Base-by-base conservation (phyloP, 306 rosid species). In the Luffa aegyptiaca region DNA sequence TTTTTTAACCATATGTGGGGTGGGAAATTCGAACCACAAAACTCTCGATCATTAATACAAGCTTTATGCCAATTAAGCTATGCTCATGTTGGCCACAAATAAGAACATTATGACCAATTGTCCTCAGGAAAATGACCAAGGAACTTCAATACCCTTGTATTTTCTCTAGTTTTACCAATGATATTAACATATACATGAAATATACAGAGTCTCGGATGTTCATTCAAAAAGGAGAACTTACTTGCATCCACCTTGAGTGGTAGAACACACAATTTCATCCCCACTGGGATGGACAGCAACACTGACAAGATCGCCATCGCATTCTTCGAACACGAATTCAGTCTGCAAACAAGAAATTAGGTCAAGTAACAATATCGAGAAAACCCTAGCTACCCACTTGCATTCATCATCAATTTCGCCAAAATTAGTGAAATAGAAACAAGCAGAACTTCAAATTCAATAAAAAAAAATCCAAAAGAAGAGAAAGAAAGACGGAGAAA, bases 221-320 rank as follows among this genome's bases (percentile, higher is more conserved):
- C n/a, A 66, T 12, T 12, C 17, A 6, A 44, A 57, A 77, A 26
- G 75, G 36, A 81, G 0, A 71, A 83, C 97, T 92, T 83, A 94
- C 97, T 89, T 94, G 98, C 97, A 94, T 88, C 90, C 89, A 83
- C 97, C 93, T 37, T 59, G 89, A 86, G 96, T 89, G 57, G 93
- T 87, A 13, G 97, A 89, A 87, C 97, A 92, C 71, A 92, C 84
- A 65, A 95, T 45, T 53, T 90, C 93, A 75, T 92, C 98, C 37
- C 98, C 96, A 53, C 85, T 87, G 12, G 97, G 97, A 57, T 92
- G 97, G 81, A 95, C 98, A 10, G 96, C 90, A 70, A 95, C 74
- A 46, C 97, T 84, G 66, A 88, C 88, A 46, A 90, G 93, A 79
- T 95, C 92, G 39, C 95, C 98, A 73, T 95, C 97, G 46, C 87